Evolutionary conservation across 2,329 filamentous ascomycete genomes (phyloP).

Genomic region (Penicillium rolfsii): DNA sequence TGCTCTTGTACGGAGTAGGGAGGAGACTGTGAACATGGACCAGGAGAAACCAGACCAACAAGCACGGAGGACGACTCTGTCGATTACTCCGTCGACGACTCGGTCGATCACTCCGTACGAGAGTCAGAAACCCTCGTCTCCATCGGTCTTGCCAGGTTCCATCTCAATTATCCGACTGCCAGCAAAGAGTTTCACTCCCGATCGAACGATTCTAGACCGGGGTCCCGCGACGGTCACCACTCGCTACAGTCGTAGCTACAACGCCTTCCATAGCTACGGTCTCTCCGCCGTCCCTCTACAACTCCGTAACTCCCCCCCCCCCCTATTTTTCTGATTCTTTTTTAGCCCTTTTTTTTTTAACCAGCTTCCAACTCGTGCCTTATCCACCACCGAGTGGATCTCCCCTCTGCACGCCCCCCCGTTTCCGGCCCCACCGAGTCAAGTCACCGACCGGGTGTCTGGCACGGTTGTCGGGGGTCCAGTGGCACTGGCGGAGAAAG

Average conservation of each 20-base stretch:
- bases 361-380: background rate
- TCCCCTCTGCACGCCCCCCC: background rate
- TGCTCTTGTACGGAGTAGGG: no score
- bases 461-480: no score
- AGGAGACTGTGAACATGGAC: background rate
- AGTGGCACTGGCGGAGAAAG: background rate
- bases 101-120: no score
- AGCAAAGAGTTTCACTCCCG: background rate
- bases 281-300: no score
- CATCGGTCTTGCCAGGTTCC: background rate
- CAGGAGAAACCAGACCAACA: conserved; percentile 2
- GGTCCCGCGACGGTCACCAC: no score
- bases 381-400: background rate
- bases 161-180: conserved; percentile 15
- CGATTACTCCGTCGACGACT: no score
- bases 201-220: background rate
- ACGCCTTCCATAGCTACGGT: background rate
- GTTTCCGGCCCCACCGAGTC: background rate
- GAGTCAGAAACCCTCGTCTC: background rate
- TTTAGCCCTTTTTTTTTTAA: background rate
- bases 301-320: no score
- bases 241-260: no score
- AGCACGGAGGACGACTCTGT: no score
- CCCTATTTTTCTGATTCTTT: background rate
- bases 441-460: background rate